Base-by-base conservation (phyloP, 1,139 yeast species). In the Kodamaea arcana region DNA sequence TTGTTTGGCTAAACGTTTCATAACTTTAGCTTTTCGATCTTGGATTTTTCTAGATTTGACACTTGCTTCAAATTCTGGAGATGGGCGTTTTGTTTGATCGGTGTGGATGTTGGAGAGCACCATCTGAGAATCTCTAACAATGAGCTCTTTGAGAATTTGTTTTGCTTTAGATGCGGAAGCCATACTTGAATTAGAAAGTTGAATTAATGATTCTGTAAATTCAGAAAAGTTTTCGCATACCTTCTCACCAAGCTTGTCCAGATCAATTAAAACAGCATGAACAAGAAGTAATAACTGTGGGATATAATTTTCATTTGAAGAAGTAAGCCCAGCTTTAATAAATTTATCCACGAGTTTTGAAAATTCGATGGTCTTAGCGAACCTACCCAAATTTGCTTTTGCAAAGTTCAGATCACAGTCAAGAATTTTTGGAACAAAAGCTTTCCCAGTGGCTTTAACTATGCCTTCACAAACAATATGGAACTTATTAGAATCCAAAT, bases 231-330 rank as follows among this genome's bases (percentile, higher is more conserved):
- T 6, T 18, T 18, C 22, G 9, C 22, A 18, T 7, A 18, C 9
- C 9, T 18, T 18, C 22, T 18, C 22, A 7, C 22, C 22, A 18
- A 18, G 22, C 6, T 9, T 18, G 22, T 18, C 22, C 9, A 7
- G 22, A 51, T 83, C 87, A 15, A 69, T 41, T 17, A 83, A 51
- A 4, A 80, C 64, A 3, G 83, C 90, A 59, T 83, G 87, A 2
- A 82, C 44, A 37, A 83, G 64, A 48, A 83, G 92, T 29, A 83
- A 64, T n/a, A 80, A 50, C 33, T 75, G 79, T 11, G 78, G 74
- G 30, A 81, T 54, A 46, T 62, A 80, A 0, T 75, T 61, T 32
- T 75, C 78, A 35, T 74, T 72, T 12, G 70, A 69, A 1, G 62
- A 50, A 33, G 68, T 69, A 21, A 79, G 58, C 0, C 83, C 68